phyloP scores from a whole-genome alignment of 371 early-diverging fungal genomes.

The Mortierella sp. region DNA sequence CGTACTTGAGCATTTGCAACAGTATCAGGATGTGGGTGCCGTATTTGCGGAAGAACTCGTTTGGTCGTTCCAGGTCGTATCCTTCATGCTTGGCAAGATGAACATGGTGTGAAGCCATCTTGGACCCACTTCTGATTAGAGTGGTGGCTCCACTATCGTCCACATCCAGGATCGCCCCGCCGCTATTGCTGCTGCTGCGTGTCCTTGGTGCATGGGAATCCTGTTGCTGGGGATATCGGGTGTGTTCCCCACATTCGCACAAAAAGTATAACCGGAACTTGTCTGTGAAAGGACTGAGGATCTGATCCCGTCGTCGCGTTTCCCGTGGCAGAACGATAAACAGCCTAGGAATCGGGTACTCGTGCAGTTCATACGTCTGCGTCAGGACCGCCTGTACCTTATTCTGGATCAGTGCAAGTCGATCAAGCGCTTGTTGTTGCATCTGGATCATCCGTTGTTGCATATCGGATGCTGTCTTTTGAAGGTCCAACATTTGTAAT shows the following conservation, averaged over 20 bases:
- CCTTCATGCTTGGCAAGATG: constrained; percentile 46
- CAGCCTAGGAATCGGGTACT: constrained; percentile 38
- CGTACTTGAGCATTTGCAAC: constrained; percentile 33
- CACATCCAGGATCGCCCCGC: not conserved
- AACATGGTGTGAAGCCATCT: constrained; percentile 22
- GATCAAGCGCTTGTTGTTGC: constrained; percentile 20
- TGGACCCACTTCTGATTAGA: not conserved
- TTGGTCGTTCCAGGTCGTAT: constrained; percentile 43
- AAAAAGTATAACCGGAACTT: constrained; percentile 34
- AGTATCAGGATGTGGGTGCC: constrained; percentile 25
- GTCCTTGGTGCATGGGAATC: not conserved
- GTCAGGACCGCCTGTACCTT: constrained; percentile 28
- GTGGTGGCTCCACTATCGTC: not conserved
- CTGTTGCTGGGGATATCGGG: not conserved
- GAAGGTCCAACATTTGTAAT: constrained; percentile 16
- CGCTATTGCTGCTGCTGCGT: not conserved
- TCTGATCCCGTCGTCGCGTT: constrained; percentile 6
- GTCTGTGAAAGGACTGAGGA: constrained; percentile 17
- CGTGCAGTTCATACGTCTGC: constrained; percentile 39
- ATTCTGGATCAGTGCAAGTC: constrained; percentile 23
- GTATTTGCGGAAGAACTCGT: constrained; percentile 38
- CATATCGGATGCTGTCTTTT: constrained; percentile 26
- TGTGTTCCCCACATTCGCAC: constrained; percentile 47
- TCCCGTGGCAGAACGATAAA: constrained; percentile 35
- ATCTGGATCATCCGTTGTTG: constrained; percentile 22